Conservation (phyloP, 345 rosid genomes). For the Clarkia xantiana region DNA sequence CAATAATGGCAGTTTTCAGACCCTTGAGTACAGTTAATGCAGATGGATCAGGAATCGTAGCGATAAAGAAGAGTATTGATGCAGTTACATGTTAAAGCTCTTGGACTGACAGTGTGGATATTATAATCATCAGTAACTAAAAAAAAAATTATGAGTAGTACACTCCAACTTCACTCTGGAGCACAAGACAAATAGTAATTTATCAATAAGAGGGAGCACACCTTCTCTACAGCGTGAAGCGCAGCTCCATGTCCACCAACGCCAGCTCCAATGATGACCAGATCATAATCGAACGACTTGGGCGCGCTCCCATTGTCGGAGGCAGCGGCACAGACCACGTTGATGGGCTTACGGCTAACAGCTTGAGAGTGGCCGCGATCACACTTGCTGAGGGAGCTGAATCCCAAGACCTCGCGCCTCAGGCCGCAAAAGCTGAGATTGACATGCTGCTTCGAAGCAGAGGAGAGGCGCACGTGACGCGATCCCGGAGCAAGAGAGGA, state of each 20-base stretch:
- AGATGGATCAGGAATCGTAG: neutral
- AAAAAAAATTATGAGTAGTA: too few relatives aligned
- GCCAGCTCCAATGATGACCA: slow-evolving; percentile 91
- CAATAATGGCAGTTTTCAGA: slow-evolving; percentile 84
- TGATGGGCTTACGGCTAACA: slow-evolving; percentile 5
- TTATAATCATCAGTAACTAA: too few relatives aligned
- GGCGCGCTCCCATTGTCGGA: slow-evolving; percentile 47
- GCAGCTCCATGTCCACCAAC: slow-evolving; percentile 99
- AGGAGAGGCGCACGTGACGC: slow-evolving; percentile 5
- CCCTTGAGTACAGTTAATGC: slow-evolving; percentile 31
- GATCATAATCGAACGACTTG: slow-evolving; percentile 73
- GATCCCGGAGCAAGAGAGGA: too few relatives aligned
- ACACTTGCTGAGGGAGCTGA: slow-evolving; percentile 13
- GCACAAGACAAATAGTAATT: too few relatives aligned
- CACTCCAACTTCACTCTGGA: too few relatives aligned
- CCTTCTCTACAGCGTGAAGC: slow-evolving; percentile 94
- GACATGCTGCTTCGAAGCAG: slow-evolving; percentile 22
- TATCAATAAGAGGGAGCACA: slow-evolving; percentile 2
- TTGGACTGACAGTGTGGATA: too few relatives aligned
- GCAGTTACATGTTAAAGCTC: neutral
- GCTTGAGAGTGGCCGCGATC: slow-evolving; percentile 1
- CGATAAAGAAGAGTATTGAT: neutral
- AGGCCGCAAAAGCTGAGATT: slow-evolving; percentile 79
- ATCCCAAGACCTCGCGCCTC: slow-evolving; percentile 43
- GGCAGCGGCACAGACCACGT: slow-evolving; percentile 24